A percentile compares a stretch with the other conserved stretches of the same genome.
Evolutionary conservation across 1,284 basidiomycete species (phyloP).

Genomic region (Naganishia albida): DNA sequence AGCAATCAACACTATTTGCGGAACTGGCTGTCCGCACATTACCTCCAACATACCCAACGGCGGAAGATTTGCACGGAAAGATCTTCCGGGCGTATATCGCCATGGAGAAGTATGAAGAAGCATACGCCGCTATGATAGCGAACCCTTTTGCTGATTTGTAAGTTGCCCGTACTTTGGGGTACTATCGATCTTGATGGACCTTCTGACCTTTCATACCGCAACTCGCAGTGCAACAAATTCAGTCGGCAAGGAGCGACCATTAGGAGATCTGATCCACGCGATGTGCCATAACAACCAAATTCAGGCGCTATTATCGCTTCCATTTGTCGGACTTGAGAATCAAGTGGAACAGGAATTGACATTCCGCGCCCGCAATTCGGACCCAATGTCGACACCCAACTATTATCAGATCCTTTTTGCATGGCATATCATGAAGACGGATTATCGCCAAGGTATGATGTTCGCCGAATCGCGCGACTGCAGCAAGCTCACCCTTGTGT

Average conservation of each 20-base stretch:
- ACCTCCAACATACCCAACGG: slow-evolving; percentile 61
- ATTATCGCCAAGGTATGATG: slow-evolving; percentile 60
- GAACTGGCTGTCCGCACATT: slow-evolving; percentile 69
- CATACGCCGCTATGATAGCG: slow-evolving; percentile 73
- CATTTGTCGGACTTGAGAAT: slow-evolving; percentile 79
- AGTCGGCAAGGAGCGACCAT: slow-evolving; percentile 29
- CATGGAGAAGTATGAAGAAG: slow-evolving; percentile 75
- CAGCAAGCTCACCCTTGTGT: slow-evolving; percentile 32
- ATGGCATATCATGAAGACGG: slow-evolving; percentile 82
- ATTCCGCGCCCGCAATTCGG: slow-evolving; percentile 92
- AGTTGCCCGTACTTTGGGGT: slow-evolving; percentile 48
- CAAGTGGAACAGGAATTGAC: slow-evolving; percentile 86
- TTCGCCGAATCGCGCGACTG: background rate
- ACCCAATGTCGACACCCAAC: slow-evolving; percentile 79
- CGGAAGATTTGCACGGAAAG: slow-evolving; percentile 70
- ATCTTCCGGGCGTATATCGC: slow-evolving; percentile 76
- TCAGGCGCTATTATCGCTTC: slow-evolving; percentile 75
- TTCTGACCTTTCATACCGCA: background rate
- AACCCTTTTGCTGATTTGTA: slow-evolving; percentile 74
- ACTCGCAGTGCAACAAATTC: slow-evolving; percentile 12
- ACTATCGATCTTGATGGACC: background rate
- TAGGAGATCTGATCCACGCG: slow-evolving; percentile 65
- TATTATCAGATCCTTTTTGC: slow-evolving; percentile 94
- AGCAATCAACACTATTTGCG: slow-evolving; percentile 71
- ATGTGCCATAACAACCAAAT: slow-evolving; percentile 92